Conservation (phyloP, 495 filamentous ascomycete genomes). For the Tuber umbilicatum region DNA sequence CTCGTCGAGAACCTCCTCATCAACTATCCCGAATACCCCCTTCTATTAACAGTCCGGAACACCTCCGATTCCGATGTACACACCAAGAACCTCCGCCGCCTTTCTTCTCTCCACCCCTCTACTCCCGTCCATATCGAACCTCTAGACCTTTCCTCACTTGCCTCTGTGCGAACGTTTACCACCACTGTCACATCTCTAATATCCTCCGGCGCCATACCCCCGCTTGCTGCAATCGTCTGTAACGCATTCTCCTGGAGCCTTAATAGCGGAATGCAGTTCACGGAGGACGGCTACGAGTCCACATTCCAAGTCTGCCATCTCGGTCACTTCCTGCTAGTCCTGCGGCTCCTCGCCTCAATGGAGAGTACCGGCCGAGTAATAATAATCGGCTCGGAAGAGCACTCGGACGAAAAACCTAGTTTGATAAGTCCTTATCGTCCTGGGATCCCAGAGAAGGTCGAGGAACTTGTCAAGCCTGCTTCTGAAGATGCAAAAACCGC, state of each 20-base stretch:
- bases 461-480: not conserved
- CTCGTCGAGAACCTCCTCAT: slow-evolving; percentile 1
- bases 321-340: not conserved
- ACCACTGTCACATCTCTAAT: not conserved
- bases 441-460: not conserved
- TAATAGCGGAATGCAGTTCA: slow-evolving; percentile 7
- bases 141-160: not conserved
- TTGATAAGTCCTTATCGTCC: not conserved
- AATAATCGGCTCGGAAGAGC: not conserved
- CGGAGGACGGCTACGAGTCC: slow-evolving; percentile 7
- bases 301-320: slow-evolving; percentile 12
- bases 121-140: not conserved
- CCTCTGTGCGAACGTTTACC: not conserved
- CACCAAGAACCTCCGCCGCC: not conserved
- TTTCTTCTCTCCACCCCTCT: not conserved
- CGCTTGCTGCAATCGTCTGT: slow-evolving; percentile 9
- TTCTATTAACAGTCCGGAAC: not conserved
- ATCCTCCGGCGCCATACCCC: slow-evolving; percentile 7
- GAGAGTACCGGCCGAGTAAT: not conserved
- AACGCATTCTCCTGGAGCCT: slow-evolving; percentile 16
- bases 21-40: not conserved
- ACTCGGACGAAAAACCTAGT: not conserved
- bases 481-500: not conserved
- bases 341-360: not conserved
- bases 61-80: not conserved